A percentile compares a stretch with the other conserved stretches of the same genome.
These are phyloP conservation scores for Tolypocladium endophyticum DNA, from an alignment of 2,329 filamentous ascomycete genomes.

Conservation along the genomic window DNA sequence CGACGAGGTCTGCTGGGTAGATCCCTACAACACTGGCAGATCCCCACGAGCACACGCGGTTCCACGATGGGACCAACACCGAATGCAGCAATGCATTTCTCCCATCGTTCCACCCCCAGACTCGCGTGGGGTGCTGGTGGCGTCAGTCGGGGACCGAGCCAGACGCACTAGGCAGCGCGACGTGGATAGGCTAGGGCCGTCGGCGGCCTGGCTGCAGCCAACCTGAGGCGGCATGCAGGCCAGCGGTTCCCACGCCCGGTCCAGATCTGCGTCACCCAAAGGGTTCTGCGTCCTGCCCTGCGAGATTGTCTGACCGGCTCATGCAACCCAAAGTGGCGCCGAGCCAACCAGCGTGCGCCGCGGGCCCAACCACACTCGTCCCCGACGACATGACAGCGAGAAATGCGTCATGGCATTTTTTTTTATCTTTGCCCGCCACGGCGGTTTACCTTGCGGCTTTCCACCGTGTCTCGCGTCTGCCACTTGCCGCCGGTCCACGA, in stretches of 20 bases:
- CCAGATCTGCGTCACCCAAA: not conserved
- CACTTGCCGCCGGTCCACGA: not conserved
- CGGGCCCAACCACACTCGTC: slow-evolving; percentile 1
- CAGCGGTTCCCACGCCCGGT: not conserved
- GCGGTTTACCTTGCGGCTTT: not conserved
- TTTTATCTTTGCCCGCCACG: not conserved
- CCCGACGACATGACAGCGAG: slow-evolving; percentile 11
- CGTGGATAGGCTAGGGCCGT: not conserved
- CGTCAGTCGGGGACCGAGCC: not conserved
- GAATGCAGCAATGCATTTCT: not conserved
- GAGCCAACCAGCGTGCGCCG: slow-evolving; percentile 1
- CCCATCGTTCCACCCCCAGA: not conserved
- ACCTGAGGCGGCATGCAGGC: not conserved
- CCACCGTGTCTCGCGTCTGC: not conserved
- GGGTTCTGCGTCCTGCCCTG: not conserved
- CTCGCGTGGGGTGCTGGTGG: not conserved
- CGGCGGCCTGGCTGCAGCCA: not conserved
- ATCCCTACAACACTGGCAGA: not conserved
- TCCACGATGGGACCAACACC: not conserved
- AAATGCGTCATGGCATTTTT: slow-evolving; percentile 16
- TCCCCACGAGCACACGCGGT: not conserved
- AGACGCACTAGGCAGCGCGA: not conserved
- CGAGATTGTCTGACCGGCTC: not conserved
- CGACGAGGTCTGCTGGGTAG: not conserved
- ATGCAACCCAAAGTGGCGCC: not conserved